Evolutionary conservation across 1,284 basidiomycete species (phyloP).

Genomic region (Cutaneotrichosporon sp.): DNA sequence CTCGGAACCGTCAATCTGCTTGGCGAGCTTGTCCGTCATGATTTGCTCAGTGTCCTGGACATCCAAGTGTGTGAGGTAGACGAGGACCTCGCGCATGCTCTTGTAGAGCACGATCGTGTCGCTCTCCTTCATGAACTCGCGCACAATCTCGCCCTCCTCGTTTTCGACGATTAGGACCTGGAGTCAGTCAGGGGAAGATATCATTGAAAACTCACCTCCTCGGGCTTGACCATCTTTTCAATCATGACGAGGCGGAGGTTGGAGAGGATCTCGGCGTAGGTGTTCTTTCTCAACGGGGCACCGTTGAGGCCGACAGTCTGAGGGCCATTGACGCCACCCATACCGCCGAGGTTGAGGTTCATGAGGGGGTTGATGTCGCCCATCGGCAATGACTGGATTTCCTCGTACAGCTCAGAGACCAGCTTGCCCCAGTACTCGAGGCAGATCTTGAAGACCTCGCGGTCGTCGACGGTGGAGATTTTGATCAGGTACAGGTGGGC

Average conservation of each 20-base stretch:
- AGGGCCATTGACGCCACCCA: constrained; percentile 52
- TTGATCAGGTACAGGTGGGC: constrained; percentile 99
- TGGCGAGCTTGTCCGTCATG: constrained; percentile 91
- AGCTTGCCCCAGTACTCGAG: constrained; percentile 98
- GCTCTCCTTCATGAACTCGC: constrained; percentile 98
- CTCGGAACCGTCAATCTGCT: constrained; percentile 95
- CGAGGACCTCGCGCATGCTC: constrained; percentile 94
- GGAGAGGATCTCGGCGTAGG: constrained; percentile 89
- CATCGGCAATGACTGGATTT: constrained; percentile 71
- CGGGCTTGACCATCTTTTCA: constrained; percentile 99
- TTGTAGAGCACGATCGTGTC: constrained; percentile 99
- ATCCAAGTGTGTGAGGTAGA: constrained; percentile 96
- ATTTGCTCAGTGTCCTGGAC: constrained; percentile 95
- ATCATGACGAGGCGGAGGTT: constrained; percentile 95
- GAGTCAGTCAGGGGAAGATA: no score
- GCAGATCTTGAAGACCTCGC: constrained; percentile 99
- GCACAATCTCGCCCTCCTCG: constrained; percentile 98
- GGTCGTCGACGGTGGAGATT: constrained; percentile 95
- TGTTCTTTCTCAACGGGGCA: constrained; percentile 82
- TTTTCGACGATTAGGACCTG: constrained; percentile 95
- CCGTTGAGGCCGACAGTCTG: constrained; percentile 61
- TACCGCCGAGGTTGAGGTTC: constrained; percentile 73
- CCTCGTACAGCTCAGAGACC: constrained; percentile 97
- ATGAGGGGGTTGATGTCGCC: constrained; percentile 90
- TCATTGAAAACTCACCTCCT: constrained; percentile 66